Conservation (phyloP, 495 filamentous ascomycete genomes). For the Cladorrhinum samala region DNA sequence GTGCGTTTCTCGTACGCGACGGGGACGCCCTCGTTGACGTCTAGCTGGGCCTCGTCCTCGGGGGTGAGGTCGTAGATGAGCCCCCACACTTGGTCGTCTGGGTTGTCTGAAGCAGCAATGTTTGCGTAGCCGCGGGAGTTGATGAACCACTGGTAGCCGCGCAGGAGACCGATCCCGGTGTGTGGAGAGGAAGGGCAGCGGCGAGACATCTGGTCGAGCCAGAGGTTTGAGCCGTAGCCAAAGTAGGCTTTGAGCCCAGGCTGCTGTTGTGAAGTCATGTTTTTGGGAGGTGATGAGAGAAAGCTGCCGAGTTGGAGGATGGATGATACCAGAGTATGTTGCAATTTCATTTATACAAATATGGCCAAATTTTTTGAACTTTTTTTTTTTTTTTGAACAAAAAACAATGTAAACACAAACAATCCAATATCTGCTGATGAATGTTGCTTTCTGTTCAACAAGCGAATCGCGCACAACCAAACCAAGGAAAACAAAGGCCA, state of each 20-base stretch:
- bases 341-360: too few species aligned
- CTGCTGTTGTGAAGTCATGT: not conserved
- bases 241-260: conserved; percentile 24
- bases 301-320: not conserved
- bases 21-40: conserved; percentile 33
- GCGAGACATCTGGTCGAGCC: conserved; percentile 31
- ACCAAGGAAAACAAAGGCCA: not conserved
- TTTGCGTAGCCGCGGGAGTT: conserved; percentile 40
- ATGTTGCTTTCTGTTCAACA: too few species aligned
- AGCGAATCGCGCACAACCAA: not conserved
- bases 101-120: conserved; percentile 16
- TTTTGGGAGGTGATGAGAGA: not conserved
- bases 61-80: conserved; percentile 31
- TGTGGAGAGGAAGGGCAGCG: conserved; percentile 33
- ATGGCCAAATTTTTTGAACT: not conserved
- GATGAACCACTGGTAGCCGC: conserved; percentile 38
- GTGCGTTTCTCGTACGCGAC: conserved; percentile 29
- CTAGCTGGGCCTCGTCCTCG: conserved; percentile 27
- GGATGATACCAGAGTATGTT: too few species aligned
- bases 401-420: too few species aligned
- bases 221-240: conserved; percentile 41
- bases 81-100: conserved; percentile 34
- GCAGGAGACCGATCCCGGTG: conserved; percentile 32
- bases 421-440: too few species aligned
- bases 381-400: not conserved